Evolutionary conservation across 306 rosid genomes (phyloP).

Genomic region (Herpetospermum pedunculosum): DNA sequence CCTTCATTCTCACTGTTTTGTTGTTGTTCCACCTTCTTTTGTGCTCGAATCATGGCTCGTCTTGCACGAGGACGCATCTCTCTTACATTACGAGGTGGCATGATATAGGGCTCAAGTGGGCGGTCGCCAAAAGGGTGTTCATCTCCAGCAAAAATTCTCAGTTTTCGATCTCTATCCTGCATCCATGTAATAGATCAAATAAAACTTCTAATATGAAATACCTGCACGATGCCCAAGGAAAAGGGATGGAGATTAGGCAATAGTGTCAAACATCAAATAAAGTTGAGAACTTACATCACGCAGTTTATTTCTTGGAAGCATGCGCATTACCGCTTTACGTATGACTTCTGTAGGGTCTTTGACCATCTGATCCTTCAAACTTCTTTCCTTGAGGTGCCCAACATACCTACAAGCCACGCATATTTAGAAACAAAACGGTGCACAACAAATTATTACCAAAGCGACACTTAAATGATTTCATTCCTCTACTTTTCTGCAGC

Average conservation of each 20-base stretch:
- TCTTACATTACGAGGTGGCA: conserved; percentile 68
- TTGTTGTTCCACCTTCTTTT: conserved; percentile 70
- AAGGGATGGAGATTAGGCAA: background rate
- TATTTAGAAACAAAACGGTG: conserved; percentile 1
- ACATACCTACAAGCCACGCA: conserved; percentile 49
- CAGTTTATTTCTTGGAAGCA: conserved; percentile 88
- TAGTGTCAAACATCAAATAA: background rate
- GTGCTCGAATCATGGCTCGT: conserved; percentile 85
- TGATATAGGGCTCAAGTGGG: conserved; percentile 60
- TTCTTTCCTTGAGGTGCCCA: conserved; percentile 82
- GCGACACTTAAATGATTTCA: background rate
- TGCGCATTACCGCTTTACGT: conserved; percentile 87
- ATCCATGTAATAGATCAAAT: conserved; percentile 12
- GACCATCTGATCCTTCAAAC: conserved; percentile 71
- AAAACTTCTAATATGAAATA: background rate
- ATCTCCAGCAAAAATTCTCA: conserved; percentile 62
- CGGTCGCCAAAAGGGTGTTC: conserved; percentile 81
- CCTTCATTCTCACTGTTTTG: conserved; percentile 23
- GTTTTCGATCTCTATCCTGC: conserved; percentile 89
- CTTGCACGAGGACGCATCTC: conserved; percentile 80
- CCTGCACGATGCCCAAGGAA: background rate
- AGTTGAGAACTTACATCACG: conserved; percentile 55
- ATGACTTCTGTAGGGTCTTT: conserved; percentile 93
- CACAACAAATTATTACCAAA: background rate
- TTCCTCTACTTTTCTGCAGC: background rate